Base-by-base conservation (phyloP, 306 rosid genomes). In the Quercus wislizeni region DNA sequence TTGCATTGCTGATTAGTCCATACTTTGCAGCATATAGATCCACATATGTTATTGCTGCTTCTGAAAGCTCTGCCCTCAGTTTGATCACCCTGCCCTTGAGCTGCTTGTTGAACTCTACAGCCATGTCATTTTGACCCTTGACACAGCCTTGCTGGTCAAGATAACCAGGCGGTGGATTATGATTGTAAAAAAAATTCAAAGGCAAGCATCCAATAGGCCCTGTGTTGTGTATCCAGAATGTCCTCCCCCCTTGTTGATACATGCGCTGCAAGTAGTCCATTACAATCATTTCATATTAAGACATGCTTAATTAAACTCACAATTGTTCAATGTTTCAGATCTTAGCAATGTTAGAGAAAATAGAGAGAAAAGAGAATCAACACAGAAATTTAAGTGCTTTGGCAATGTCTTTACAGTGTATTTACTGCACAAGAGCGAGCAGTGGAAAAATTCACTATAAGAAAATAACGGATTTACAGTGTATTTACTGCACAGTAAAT, bases 141-240 rank as follows among this genome's bases (percentile, higher is more conserved):
- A 94, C 84, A 69, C 98, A 94, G 64, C 96, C 85, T 79, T 85
- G 77, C 30, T 55, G 78, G 25, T 92, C 98, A 5, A 88, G 76
- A 74, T 67, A 88, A 54, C 94, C 96, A 4, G 86, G 77, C 3
- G 94, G 84, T 15, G 89, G 79, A 84, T 84, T 87, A 14, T 83
- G 92, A 71, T 51, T 90, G 91, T 94, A 92, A 90, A 91, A 92
- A 6, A 78, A 87, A 67, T 89, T 83, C 55, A 94, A 83, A 6
- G 98, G 97, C 77, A 92, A 73, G 74, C 97, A 94, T 19, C 98
- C 98, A 76, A 92, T 65, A 1, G 98, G 98, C 21, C 93, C 92
- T 17, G 97, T 94, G 81, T 92, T 94, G 89, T 92, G 98, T 79
- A 94, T 84, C 98, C 98, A 94, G 61, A 94, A 94, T 46, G 90